Evolutionary conservation across 495 filamentous ascomycete species (phyloP).

Genomic region (Opeltia flavorubescens): DNA sequence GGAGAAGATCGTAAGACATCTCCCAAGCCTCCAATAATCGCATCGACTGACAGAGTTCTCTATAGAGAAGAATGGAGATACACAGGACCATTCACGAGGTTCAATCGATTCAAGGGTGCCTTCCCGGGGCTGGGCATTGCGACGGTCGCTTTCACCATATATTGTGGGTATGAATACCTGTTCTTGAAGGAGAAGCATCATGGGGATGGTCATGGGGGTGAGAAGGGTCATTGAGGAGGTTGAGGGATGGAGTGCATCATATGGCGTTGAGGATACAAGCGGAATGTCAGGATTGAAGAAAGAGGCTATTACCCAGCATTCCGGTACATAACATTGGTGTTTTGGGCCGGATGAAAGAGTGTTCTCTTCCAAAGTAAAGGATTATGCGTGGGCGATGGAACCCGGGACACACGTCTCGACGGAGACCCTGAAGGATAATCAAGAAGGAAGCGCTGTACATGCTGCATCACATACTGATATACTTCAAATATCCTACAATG

Average conservation of each 20-base stretch:
- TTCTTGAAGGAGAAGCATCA: constrained; percentile 70
- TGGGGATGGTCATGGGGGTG: constrained; percentile 27
- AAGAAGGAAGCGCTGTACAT: too few species aligned
- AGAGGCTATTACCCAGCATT: too few species aligned
- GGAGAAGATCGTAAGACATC: constrained; percentile 53
- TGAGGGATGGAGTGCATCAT: too few species aligned
- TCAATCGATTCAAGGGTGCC: constrained; percentile 69
- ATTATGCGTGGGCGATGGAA: too few species aligned
- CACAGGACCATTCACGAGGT: constrained; percentile 73
- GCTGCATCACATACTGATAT: too few species aligned
- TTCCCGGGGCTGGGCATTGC: constrained; percentile 90
- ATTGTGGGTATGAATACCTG: constrained; percentile 76
- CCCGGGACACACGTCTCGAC: too few species aligned
- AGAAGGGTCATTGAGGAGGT: constrained; percentile 8
- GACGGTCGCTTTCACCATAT: constrained; percentile 75
- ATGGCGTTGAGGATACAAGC: background rate
- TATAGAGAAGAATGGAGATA: constrained; percentile 95
- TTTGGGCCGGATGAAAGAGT: too few species aligned
- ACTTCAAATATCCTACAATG: too few species aligned
- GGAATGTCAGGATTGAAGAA: background rate
- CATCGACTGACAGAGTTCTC: too few species aligned
- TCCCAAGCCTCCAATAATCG: background rate
- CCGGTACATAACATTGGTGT: too few species aligned
- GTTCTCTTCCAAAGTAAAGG: too few species aligned
- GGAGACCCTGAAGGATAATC: too few species aligned